phyloP scores from a whole-genome alignment of 352 stramenopile genomes.

The Phytopythium oedochilum region DNA sequence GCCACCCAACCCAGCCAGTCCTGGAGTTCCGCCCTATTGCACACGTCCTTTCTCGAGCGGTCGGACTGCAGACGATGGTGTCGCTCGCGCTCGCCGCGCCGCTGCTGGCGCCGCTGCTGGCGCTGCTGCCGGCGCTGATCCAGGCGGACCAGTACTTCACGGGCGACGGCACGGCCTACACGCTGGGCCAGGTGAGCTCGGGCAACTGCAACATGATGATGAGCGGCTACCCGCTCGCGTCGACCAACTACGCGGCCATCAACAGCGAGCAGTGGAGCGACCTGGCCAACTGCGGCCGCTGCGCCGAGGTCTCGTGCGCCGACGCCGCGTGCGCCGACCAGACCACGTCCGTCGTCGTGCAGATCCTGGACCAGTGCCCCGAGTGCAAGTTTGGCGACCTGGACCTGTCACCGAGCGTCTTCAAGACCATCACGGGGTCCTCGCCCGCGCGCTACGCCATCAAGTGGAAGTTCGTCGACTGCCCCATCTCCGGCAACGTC shows the following conservation, averaged over 20 bases:
- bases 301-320: conserved; percentile 38
- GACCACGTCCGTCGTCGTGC: conserved; percentile 29
- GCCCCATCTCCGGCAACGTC: conserved; percentile 36
- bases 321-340: conserved; percentile 32
- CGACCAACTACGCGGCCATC: conserved; percentile 55
- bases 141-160: conserved; percentile 31
- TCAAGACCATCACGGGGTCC: conserved; percentile 37
- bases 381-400: conserved; percentile 54
- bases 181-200: conserved; percentile 22
- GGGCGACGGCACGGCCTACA: conserved; percentile 43
- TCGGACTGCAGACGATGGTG: conserved; percentile 15
- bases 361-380: conserved; percentile 57
- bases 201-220: conserved; percentile 53
- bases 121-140: conserved; percentile 4
- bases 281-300: conserved; percentile 43
- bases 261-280: conserved; percentile 50
- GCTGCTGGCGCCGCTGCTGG: conserved; percentile 2
- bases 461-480: conserved; percentile 53
- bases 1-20: background rate
- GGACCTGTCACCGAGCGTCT: conserved; percentile 43
- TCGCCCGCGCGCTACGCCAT: conserved; percentile 29
- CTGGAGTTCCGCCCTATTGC: background rate
- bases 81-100: background rate
- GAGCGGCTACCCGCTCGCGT: conserved; percentile 20
- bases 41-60: background rate